Conservation (phyloP, 2,329 filamentous ascomycete genomes). For the Nothopassalora personata region DNA sequence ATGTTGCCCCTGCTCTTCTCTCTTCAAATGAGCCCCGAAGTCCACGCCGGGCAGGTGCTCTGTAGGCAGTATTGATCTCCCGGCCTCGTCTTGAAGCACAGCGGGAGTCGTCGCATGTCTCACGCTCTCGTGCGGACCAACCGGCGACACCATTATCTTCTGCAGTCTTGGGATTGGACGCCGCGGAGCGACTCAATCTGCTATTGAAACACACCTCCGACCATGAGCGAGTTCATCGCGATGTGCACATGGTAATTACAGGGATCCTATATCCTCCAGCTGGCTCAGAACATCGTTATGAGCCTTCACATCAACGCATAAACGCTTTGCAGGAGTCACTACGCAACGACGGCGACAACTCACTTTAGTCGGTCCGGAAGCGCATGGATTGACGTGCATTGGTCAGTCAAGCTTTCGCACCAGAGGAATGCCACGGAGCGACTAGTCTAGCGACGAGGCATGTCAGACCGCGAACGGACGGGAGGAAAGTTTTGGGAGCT, state of each 20-base stretch:
- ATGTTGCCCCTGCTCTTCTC: background rate
- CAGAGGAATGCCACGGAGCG: background rate
- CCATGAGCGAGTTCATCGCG: background rate
- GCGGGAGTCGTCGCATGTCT: conserved; percentile 3
- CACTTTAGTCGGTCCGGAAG: background rate
- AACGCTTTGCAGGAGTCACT: background rate
- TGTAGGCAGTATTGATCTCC: conserved; percentile 14
- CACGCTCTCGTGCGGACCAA: background rate
- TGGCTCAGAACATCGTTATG: background rate
- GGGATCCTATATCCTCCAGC: background rate
- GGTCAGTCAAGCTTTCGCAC: background rate
- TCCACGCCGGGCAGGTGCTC: conserved; percentile 13
- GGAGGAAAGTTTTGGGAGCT: background rate
- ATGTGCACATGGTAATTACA: background rate
- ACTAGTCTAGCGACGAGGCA: background rate
- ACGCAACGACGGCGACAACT: background rate
- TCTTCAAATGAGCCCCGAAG: conserved; percentile 14
- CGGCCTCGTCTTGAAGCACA: conserved; percentile 9
- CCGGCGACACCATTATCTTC: conserved; percentile 1
- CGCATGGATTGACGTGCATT: background rate
- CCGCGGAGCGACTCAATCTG: background rate
- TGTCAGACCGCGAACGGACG: background rate
- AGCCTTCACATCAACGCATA: background rate
- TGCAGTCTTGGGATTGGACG: background rate
- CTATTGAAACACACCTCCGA: background rate